Evolutionary conservation across 2,329 filamentous ascomycete genomes (phyloP).

Genomic region (Helminthosporium solani): DNA sequence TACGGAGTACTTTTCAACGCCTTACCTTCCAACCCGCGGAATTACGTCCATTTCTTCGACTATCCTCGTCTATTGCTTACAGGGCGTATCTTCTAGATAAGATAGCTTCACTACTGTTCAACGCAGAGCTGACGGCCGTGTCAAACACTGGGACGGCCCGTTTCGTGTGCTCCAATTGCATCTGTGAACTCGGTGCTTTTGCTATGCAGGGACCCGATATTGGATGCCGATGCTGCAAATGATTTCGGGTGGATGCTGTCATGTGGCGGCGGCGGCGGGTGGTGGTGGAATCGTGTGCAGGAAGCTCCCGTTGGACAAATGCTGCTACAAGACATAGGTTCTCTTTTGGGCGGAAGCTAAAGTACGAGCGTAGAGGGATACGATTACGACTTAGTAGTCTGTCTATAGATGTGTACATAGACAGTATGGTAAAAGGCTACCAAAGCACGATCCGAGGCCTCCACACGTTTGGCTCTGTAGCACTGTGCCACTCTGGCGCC

Average conservation of each 20-base stretch:
- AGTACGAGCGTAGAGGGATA: too few species aligned
- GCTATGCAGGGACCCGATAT: slow-evolving; percentile 1
- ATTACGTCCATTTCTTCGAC: neutral
- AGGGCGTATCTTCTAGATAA: neutral
- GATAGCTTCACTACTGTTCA: neutral
- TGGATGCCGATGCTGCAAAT: neutral
- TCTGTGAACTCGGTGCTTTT: neutral
- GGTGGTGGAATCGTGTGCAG: neutral
- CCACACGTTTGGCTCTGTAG: neutral
- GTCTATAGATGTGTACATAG: too few species aligned
- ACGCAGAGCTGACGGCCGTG: neutral
- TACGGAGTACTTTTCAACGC: neutral
- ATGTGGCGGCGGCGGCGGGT: slow-evolving; percentile 2
- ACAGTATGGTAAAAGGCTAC: too few species aligned
- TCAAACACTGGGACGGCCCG: neutral
- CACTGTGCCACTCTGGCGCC: neutral
- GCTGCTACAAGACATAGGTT: too few species aligned
- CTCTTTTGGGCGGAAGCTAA: too few species aligned
- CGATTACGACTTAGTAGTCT: neutral
- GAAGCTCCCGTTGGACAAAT: neutral
- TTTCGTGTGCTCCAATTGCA: neutral
- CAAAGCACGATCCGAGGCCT: too few species aligned
- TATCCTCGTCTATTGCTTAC: neutral
- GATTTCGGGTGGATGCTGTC: neutral
- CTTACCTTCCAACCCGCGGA: neutral